Evolutionary conservation across 306 rosid species (phyloP).

Genomic region (Mimosa bimucronata): DNA sequence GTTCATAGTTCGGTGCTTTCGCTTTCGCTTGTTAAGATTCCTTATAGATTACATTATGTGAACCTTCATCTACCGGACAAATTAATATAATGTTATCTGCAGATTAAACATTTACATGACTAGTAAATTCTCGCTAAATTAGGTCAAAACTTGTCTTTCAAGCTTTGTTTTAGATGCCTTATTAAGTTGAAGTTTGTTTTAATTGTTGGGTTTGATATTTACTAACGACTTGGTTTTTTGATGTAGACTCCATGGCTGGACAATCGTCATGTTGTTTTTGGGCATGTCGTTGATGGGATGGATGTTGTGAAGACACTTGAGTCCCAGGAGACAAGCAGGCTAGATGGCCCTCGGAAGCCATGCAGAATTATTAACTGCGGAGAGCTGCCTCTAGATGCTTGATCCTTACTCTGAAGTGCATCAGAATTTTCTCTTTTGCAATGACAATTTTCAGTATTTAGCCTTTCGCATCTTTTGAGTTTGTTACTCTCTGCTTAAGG

Average conservation of each 20-base stretch:
- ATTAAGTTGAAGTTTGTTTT: conserved; percentile 29
- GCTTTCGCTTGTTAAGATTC: background rate
- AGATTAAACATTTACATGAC: background rate
- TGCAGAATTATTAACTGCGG: conserved; percentile 81
- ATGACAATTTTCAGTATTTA: conserved; percentile 31
- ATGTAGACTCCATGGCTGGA: conserved; percentile 95
- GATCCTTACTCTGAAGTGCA: conserved; percentile 36
- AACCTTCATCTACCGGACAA: conserved; percentile 5
- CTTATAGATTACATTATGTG: conserved; percentile 2
- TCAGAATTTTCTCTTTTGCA: conserved; percentile 29
- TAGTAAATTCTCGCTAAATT: background rate
- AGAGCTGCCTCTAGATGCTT: conserved; percentile 64
- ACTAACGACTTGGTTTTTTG: conserved; percentile 36
- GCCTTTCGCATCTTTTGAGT: conserved; percentile 17
- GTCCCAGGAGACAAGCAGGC: conserved; percentile 80
- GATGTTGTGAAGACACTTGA: conserved; percentile 75
- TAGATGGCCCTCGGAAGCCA: conserved; percentile 71
- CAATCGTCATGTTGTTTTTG: conserved; percentile 87
- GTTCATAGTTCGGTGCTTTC: background rate
- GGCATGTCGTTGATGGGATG: conserved; percentile 78
- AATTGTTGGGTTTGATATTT: conserved; percentile 27
- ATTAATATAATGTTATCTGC: background rate
- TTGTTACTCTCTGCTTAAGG: conserved; percentile 21
- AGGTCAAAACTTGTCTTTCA: background rate
- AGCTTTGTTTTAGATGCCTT: background rate